Evolutionary conservation across 2,329 filamentous ascomycete genomes (phyloP).

Genomic region (Tolypocladium tropicale): DNA sequence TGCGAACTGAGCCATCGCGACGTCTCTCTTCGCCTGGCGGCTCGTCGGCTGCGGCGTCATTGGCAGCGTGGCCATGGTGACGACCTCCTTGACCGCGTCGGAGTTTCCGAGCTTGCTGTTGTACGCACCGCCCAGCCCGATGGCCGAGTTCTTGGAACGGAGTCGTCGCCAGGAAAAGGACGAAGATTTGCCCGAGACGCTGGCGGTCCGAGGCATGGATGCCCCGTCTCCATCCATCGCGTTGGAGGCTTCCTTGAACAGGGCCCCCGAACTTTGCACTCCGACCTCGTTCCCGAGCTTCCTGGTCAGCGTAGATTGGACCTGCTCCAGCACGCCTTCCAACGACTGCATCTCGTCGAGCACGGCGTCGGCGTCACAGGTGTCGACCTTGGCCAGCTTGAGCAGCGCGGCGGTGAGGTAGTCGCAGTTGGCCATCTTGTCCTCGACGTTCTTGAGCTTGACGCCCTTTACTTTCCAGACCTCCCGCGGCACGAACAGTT

Average conservation of each 20-base stretch:
- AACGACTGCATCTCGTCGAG: slow-evolving; percentile 89
- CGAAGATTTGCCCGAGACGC: slow-evolving; percentile 54
- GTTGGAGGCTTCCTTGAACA: slow-evolving; percentile 62
- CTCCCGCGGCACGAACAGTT: slow-evolving; percentile 84
- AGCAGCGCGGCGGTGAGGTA: slow-evolving; percentile 78
- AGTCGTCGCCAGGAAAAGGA: slow-evolving; percentile 85
- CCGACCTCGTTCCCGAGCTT: slow-evolving; percentile 93
- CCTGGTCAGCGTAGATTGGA: slow-evolving; percentile 64
- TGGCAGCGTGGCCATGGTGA: slow-evolving; percentile 60
- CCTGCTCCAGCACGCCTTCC: slow-evolving; percentile 77
- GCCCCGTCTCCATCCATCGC: slow-evolving; percentile 34
- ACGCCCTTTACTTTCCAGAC: slow-evolving; percentile 92
- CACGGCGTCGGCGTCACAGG: slow-evolving; percentile 80
- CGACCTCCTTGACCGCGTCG: slow-evolving; percentile 22
- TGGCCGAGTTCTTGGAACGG: slow-evolving; percentile 75
- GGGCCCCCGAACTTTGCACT: slow-evolving; percentile 57
- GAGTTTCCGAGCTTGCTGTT: slow-evolving; percentile 13
- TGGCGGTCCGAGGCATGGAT: slow-evolving; percentile 43
- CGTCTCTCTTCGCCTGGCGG: slow-evolving; percentile 61
- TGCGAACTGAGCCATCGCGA: slow-evolving; percentile 57
- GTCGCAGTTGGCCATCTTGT: slow-evolving; percentile 90
- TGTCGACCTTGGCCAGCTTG: slow-evolving; percentile 76
- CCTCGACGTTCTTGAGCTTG: slow-evolving; percentile 82
- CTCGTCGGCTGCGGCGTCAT: slow-evolving; percentile 61
- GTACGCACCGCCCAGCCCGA: slow-evolving; percentile 44